Evolutionary conservation across 2,329 filamentous ascomycete genomes (phyloP).

Genomic region (Claviceps maximensis): DNA sequence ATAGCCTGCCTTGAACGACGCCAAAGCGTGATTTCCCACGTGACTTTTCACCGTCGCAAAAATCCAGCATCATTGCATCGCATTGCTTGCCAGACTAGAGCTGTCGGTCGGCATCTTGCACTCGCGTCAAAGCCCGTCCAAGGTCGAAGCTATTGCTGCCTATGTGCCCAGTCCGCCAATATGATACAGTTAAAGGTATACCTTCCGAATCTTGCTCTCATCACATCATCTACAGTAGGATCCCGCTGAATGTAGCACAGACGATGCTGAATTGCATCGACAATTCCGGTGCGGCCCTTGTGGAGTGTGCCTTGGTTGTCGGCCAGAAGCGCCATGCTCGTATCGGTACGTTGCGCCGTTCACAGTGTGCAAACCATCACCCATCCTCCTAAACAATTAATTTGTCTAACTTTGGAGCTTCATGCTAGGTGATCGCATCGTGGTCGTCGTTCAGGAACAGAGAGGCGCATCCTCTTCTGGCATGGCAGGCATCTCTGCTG

Average conservation of each 20-base stretch:
- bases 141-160: slow-evolving; percentile 9
- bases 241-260: slow-evolving; percentile 31
- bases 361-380: neutral
- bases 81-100: neutral
- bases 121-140: too few relatives aligned
- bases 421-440: slow-evolving; percentile 74
- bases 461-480: slow-evolving; percentile 62
- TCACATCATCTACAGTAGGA: neutral
- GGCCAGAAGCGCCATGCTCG: slow-evolving; percentile 79
- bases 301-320: slow-evolving; percentile 89
- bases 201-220: neutral
- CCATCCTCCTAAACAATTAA: too few relatives aligned
- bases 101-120: neutral
- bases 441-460: slow-evolving; percentile 96
- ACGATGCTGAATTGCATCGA: slow-evolving; percentile 99
- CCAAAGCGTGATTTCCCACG: slow-evolving; percentile 3
- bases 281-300: slow-evolving; percentile 94
- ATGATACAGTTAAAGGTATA: slow-evolving; percentile 87
- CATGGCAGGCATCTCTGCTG: slow-evolving; percentile 57
- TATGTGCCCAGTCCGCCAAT: slow-evolving; percentile 22
- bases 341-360: slow-evolving; percentile 53
- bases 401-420: neutral
- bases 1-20: neutral
- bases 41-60: slow-evolving; percentile 1
- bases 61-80: too few relatives aligned